These are phyloP conservation scores for Diospyros kaki DNA, from an alignment of 148 eudicot species.

Conservation along the genomic window DNA sequence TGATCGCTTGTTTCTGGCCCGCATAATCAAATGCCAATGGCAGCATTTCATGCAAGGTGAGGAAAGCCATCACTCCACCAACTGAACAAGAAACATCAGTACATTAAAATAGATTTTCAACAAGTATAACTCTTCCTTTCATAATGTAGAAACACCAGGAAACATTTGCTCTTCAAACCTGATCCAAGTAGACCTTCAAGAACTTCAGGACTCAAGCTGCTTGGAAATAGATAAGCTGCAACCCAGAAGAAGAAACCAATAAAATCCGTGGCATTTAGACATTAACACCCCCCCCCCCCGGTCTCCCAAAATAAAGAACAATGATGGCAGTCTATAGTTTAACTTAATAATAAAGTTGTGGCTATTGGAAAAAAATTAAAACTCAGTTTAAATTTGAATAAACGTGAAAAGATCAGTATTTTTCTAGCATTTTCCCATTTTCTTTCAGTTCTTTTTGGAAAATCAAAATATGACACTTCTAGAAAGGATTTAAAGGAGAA, in stretches of 20 bases:
- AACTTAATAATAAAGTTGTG: too few species aligned
- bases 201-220: conserved; percentile 82
- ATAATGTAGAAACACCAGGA: conserved; percentile 1
- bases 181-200: conserved; percentile 92
- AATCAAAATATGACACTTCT: background rate
- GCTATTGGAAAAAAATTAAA: too few species aligned
- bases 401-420: background rate
- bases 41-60: conserved; percentile 96
- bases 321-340: too few species aligned
- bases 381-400: too few species aligned
- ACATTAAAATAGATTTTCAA: conserved; percentile 8
- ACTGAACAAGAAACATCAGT: conserved; percentile 38
- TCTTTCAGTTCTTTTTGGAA: background rate
- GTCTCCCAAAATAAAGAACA: too few species aligned
- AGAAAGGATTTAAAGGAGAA: background rate
- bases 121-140: background rate
- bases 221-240: conserved; percentile 90
- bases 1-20: conserved; percentile 93
- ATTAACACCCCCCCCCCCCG: too few species aligned
- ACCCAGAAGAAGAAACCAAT: background rate
- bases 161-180: conserved; percentile 34
- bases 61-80: conserved; percentile 99
- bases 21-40: conserved; percentile 98
- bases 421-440: background rate
- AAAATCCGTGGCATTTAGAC: background rate